Evolutionary conservation across 1,284 basidiomycete genomes (phyloP), one percentile per base, ranked within the genome.

Genomic region (Athelia psychrophila): DNA sequence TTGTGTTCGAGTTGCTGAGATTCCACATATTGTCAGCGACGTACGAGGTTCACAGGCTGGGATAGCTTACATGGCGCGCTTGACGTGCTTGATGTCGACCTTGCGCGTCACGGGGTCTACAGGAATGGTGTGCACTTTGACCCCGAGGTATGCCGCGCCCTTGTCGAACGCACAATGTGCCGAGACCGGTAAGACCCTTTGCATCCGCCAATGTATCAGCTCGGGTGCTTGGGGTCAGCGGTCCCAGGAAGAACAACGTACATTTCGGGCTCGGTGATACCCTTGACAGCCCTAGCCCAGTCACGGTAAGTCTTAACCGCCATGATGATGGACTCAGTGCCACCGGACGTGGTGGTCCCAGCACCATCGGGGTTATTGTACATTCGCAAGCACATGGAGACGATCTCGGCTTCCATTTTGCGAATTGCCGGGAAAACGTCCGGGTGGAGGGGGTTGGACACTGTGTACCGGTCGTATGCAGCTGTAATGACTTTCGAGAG

Each of bases 331-430:
- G 91, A 94, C 68, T 99, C 96, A 0, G 96, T 99, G 2, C 97
- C 96, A 19, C 96, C 96, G 0, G 90, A 91, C 1, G 96, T 98
- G 61, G 95, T 98, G 1, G 88, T 88, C 13, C 96, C 96, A 2
- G 92, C 93, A 9, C 90, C 91, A 45, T 81, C 74, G 2, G 91
- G 88, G 57, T 90, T 87, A 65, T 93, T 88, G 75, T 91, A 97
- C 74, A 96, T 79, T 53, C 82, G 79, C 45, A 98, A 77, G 57
- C 90, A 91, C 91, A 98, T 98, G n/a, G 90, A 77, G 42, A 99
- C 93, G 44, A 98, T 83, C 66, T 98, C 95, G 8, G 95, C 90
- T 66, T 99, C 96, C 96, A 99, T 99, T 73, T 97, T 95, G 48
- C 96, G 81, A 4, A 98, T 76, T 0, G 91, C 89, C 1, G 96